A percentile compares a stretch with the other conserved stretches of the same genome.
These are phyloP conservation scores for Cymbopogon flexuosus DNA, from an alignment of 202 grass and related monocot species.

Conservation along the genomic window DNA sequence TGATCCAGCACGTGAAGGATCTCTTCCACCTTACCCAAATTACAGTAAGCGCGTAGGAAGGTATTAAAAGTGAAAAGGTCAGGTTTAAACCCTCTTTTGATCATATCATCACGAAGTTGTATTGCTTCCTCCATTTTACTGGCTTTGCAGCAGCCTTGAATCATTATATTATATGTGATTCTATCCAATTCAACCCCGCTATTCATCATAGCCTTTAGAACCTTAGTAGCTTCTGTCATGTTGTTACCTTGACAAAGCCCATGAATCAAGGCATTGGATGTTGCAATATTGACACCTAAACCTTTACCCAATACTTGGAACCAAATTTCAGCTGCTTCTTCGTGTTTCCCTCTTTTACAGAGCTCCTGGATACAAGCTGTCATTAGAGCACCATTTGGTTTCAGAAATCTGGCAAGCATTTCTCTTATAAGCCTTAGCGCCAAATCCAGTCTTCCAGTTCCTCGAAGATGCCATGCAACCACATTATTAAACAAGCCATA, in stretches of 20 bases:
- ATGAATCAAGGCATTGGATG: constrained; percentile 87
- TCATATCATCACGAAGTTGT: constrained; percentile 70
- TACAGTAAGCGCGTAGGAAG: constrained; percentile 54
- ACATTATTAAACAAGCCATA: constrained; percentile 58
- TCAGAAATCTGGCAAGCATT: constrained; percentile 65
- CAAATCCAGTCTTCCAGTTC: constrained; percentile 46
- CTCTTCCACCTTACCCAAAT: constrained; percentile 72
- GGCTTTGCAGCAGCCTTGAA: constrained; percentile 65
- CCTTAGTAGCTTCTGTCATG: constrained; percentile 50
- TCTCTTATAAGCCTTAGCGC: constrained; percentile 44
- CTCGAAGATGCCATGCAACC: constrained; percentile 57
- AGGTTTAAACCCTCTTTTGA: constrained; percentile 68
- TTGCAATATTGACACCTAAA: constrained; percentile 58
- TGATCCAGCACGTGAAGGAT: constrained; percentile 48
- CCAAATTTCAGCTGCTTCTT: constrained; percentile 62
- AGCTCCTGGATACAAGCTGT: constrained; percentile 58
- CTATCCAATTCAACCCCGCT: constrained; percentile 54
- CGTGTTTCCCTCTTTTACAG: constrained; percentile 57
- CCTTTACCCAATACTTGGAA: constrained; percentile 50
- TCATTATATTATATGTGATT: constrained; percentile 88
- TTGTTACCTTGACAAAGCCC: constrained; percentile 58
- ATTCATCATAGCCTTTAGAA: constrained; percentile 57
- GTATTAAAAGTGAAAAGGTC: constrained; percentile 72
- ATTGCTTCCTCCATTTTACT: constrained; percentile 58
- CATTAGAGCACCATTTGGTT: constrained; percentile 76